These are phyloP conservation scores for Coemansia sp. DNA, from an alignment of 192 early-diverging fungal genomes.

Conservation along the genomic window DNA sequence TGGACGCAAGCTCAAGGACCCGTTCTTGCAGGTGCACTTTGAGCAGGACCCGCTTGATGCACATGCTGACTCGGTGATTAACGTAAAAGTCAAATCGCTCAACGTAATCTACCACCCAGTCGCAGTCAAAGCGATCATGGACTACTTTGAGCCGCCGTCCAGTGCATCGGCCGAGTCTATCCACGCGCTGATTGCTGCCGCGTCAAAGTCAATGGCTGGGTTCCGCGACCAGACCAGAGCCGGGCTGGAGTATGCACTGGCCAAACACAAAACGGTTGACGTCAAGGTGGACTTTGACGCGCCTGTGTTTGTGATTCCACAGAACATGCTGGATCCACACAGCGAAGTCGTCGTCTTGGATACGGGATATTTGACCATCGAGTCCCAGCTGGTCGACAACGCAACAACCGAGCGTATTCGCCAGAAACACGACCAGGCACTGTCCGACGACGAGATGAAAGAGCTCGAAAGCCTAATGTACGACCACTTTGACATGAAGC, in stretches of 20 bases:
- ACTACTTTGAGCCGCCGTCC: constrained; percentile 82
- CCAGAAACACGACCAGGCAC: constrained; percentile 60
- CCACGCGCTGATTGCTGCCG: constrained; percentile 70
- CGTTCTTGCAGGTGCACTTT: constrained; percentile 59
- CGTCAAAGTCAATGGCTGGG: constrained; percentile 83
- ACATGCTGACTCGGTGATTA: constrained; percentile 81
- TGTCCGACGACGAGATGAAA: constrained; percentile 66
- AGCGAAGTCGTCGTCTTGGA: constrained; percentile 82
- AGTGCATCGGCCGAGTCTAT: constrained; percentile 70
- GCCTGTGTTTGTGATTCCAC: constrained; percentile 90
- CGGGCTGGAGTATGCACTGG: constrained; percentile 81
- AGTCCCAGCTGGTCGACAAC: constrained; percentile 77
- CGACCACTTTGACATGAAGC: constrained; percentile 81
- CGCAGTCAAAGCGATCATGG: constrained; percentile 69
- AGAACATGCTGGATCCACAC: constrained; percentile 58
- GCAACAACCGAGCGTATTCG: constrained; percentile 67
- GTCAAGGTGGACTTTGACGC: constrained; percentile 95
- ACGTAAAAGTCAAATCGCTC: constrained; percentile 83
- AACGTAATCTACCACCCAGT: constrained; percentile 86
- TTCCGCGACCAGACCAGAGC: constrained; percentile 86
- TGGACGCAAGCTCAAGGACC: constrained; percentile 29
- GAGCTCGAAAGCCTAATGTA: constrained; percentile 81
- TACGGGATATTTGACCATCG: constrained; percentile 87
- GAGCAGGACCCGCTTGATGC: constrained; percentile 89
- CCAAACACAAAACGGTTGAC: constrained; percentile 86